Percentiles rank a stretch among this genome's conserved stretches.
phyloP scores from a whole-genome alignment of 2,329 filamentous ascomycete genomes.

The Diplodia corticola region DNA sequence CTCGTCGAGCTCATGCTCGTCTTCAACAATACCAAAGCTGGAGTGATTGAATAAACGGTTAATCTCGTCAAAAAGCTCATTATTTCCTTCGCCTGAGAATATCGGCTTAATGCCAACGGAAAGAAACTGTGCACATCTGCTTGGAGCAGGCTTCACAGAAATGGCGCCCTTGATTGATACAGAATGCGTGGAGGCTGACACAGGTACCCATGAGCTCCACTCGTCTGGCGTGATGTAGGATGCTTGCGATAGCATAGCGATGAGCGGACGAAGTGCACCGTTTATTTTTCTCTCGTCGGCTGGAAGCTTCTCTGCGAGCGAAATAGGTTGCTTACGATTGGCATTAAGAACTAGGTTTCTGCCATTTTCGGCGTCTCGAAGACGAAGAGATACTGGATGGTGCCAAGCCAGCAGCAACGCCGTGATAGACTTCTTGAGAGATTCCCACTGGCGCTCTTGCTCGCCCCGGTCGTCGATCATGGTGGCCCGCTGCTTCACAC shows the following conservation, averaged over 20 bases:
- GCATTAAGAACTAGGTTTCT: slow-evolving; percentile 38
- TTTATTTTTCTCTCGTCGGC: slow-evolving; percentile 25
- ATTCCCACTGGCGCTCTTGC: slow-evolving; percentile 65
- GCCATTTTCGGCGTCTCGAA: slow-evolving; percentile 55
- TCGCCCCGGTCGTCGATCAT: slow-evolving; percentile 52
- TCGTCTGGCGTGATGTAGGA: slow-evolving; percentile 59
- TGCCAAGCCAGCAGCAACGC: slow-evolving; percentile 72
- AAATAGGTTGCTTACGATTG: slow-evolving; percentile 24
- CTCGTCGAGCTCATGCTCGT: slow-evolving; percentile 39
- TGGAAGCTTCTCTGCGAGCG: slow-evolving; percentile 33
- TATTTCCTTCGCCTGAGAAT: slow-evolving; percentile 55
- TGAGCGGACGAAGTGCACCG: slow-evolving; percentile 35
- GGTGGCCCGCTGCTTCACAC: slow-evolving; percentile 74
- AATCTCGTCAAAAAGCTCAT: slow-evolving; percentile 72
- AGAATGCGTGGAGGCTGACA: slow-evolving; percentile 64
- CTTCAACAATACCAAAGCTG: slow-evolving; percentile 67
- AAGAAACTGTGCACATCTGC: slow-evolving; percentile 75
- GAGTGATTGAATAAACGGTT: slow-evolving; percentile 77
- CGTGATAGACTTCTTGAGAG: slow-evolving; percentile 59
- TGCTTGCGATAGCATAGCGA: slow-evolving; percentile 65
- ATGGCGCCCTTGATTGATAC: slow-evolving; percentile 70
- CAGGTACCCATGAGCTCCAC: slow-evolving; percentile 64
- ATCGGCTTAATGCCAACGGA: slow-evolving; percentile 73
- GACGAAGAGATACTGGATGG: slow-evolving; percentile 54
- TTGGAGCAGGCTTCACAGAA: slow-evolving; percentile 68